Percentiles rank a stretch among this genome's conserved stretches.
Conservation (phyloP, 352 stramenopile genomes). For the Blastocystis sp. region DNA sequence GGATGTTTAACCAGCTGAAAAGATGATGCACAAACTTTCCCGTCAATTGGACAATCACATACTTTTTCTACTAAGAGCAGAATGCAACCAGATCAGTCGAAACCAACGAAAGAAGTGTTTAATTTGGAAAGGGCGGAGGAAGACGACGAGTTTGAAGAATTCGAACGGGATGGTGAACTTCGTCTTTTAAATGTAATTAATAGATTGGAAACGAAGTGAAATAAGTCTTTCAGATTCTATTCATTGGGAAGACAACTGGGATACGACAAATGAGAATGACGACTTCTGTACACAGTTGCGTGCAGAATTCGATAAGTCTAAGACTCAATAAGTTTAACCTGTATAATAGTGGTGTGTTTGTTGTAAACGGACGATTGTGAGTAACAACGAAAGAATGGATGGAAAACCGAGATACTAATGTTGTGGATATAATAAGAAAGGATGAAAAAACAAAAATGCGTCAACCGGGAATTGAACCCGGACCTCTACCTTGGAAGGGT, state of each 20-base stretch:
- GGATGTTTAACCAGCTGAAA: neutral
- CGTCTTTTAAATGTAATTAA: neutral
- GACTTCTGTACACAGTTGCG: conserved; percentile 29
- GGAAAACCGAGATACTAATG: neutral
- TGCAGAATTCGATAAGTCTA: conserved; percentile 16
- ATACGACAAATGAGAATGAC: neutral
- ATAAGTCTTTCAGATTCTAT: neutral
- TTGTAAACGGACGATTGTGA: neutral
- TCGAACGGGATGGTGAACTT: neutral
- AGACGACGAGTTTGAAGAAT: conserved; percentile 49
- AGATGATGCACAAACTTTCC: neutral
- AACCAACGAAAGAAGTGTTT: neutral
- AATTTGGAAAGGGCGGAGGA: neutral
- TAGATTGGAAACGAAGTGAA: conserved; percentile 2
- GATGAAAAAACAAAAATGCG: conserved; percentile 24
- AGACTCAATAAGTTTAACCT: neutral
- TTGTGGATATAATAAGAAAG: too few species aligned
- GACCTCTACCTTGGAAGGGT: conserved; percentile 62
- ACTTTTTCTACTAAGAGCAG: neutral
- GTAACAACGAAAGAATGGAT: neutral
- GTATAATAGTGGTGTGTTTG: conserved; percentile 8
- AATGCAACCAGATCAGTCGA: neutral
- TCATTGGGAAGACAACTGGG: conserved; percentile 46
- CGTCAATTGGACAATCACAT: neutral
- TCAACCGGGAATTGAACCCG: conserved; percentile 62